Conservation (phyloP, 2,329 filamentous ascomycete genomes). For the Sporothrix inflata region DNA sequence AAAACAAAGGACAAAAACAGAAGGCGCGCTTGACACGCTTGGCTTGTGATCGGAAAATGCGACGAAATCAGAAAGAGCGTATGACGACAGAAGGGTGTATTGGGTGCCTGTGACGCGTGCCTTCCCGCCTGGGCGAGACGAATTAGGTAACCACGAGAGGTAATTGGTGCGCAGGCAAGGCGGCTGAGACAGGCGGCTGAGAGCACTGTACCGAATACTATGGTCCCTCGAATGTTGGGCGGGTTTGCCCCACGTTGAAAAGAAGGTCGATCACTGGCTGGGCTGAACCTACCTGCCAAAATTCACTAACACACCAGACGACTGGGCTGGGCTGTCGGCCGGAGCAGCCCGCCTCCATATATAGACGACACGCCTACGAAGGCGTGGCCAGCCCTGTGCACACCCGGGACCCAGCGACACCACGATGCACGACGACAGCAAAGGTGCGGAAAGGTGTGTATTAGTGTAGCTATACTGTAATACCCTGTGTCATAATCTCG, state of each 20-base stretch:
- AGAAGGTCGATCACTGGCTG: neutral
- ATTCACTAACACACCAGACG: neutral
- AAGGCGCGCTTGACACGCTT: neutral
- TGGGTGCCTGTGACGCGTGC: conserved; percentile 17
- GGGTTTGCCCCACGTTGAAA: neutral
- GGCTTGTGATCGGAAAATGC: neutral
- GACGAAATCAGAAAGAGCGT: neutral
- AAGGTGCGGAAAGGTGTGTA: neutral
- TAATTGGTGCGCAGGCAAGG: neutral
- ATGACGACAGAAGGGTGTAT: conserved; percentile 17
- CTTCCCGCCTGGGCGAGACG: conserved; percentile 8
- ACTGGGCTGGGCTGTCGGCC: conserved; percentile 20
- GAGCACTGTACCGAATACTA: too few species aligned
- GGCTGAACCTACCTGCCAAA: neutral
- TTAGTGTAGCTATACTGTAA: conserved; percentile 20
- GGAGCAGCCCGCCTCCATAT: conserved; percentile 30
- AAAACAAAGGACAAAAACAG: neutral
- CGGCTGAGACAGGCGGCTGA: neutral
- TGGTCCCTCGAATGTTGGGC: neutral
- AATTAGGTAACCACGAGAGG: neutral
- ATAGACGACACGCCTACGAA: neutral
- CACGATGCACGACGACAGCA: neutral
- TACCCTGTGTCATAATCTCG: conserved; percentile 13
- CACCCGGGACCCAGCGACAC: conserved; percentile 21
- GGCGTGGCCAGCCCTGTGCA: neutral